Conservation (phyloP, 805 yeast species). For the Candida sonorensis region DNA sequence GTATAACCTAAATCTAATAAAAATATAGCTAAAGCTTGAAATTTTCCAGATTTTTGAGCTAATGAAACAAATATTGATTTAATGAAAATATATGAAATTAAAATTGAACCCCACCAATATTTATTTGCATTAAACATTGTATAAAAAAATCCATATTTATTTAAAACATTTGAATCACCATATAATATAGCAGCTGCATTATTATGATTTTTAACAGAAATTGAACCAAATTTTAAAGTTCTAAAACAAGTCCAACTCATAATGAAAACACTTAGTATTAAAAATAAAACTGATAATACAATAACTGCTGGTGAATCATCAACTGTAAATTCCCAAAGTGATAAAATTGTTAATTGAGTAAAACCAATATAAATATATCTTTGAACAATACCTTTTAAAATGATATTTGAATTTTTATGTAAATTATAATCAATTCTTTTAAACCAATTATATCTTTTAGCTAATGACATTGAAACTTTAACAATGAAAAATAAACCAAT, state of each 20-base stretch:
- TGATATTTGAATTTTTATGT: constrained; percentile 39
- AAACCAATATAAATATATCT: constrained; percentile 81
- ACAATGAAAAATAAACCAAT: constrained; percentile 51
- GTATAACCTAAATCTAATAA: constrained; percentile 69
- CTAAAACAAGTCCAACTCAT: constrained; percentile 62
- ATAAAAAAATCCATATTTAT: constrained; percentile 82
- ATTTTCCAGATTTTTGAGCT: constrained; percentile 74
- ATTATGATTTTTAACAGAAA: constrained; percentile 51
- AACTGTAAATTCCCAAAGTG: constrained; percentile 82
- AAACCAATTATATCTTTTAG: constrained; percentile 11
- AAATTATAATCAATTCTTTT: constrained; percentile 5
- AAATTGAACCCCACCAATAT: constrained; percentile 77
- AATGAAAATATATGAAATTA: constrained; percentile 52
- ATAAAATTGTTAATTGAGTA: constrained; percentile 69
- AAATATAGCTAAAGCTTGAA: constrained; percentile 73
- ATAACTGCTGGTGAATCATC: constrained; percentile 85
- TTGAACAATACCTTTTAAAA: constrained; percentile 72
- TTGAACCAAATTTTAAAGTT: constrained; percentile 54
- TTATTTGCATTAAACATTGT: constrained; percentile 78
- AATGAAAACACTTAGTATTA: constrained; percentile 53
- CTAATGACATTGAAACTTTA: constrained; percentile 43
- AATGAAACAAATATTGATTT: constrained; percentile 72
- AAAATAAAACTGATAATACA: constrained; percentile 68
- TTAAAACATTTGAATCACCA: constrained; percentile 65
- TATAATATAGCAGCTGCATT: constrained; percentile 86